Conservation (phyloP, 768 basidiomycete species). For the Nidularia pulvinata region DNA sequence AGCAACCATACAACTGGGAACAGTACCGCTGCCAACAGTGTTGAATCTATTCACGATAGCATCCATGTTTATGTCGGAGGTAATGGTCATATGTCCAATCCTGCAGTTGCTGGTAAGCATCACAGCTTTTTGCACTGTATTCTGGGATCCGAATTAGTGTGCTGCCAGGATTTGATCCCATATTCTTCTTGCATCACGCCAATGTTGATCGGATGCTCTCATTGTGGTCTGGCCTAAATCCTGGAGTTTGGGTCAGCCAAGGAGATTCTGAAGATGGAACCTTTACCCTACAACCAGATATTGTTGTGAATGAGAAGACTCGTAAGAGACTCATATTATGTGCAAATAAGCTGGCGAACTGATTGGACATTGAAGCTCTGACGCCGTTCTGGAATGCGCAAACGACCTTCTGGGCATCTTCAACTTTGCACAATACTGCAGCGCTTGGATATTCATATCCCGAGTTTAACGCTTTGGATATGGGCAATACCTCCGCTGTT, state of each 20-base stretch:
- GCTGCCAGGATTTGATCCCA: conserved; percentile 42
- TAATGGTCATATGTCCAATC: conserved; percentile 39
- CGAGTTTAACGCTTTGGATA: conserved; percentile 41
- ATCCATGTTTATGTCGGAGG: conserved; percentile 47
- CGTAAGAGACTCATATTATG: conserved; percentile 12
- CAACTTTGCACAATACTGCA: conserved; percentile 20
- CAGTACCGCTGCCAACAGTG: conserved; percentile 34
- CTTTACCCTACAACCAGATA: conserved; percentile 23
- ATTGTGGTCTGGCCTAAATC: conserved; percentile 48
- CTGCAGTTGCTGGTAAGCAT: conserved; percentile 32
- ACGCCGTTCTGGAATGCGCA: conserved; percentile 45
- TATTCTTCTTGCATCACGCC: conserved; percentile 54
- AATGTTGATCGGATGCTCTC: conserved; percentile 55
- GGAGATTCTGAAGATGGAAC: conserved; percentile 25
- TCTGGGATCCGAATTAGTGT: neutral
- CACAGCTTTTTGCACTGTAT: neutral
- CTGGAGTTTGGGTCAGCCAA: conserved; percentile 31
- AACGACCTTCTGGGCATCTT: conserved; percentile 35
- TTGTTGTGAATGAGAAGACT: conserved; percentile 20
- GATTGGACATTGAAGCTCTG: conserved; percentile 22
- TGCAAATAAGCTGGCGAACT: neutral
- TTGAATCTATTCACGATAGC: conserved; percentile 49
- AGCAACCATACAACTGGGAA: conserved; percentile 41
- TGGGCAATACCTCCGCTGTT: conserved; percentile 21
- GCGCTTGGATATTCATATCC: conserved; percentile 47